A percentile compares a stretch with the other conserved stretches of the same genome.
These are phyloP conservation scores for Scenedesmus sp. DNA, from an alignment of 163 green algal species.

Conservation along the genomic window DNA sequence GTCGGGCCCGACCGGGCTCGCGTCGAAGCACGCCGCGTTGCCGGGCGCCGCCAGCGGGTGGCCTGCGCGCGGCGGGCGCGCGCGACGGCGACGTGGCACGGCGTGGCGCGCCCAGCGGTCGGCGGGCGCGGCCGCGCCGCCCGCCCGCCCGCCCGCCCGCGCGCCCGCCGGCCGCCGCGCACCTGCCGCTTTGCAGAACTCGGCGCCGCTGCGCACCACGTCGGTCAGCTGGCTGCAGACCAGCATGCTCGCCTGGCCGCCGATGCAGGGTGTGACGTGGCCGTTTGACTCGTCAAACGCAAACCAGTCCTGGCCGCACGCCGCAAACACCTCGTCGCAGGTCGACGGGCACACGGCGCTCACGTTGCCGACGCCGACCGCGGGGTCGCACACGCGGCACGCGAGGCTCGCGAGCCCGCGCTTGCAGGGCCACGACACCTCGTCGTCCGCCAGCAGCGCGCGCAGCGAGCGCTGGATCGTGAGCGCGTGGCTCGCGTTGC, in stretches of 20 bases:
- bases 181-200: slow-evolving; percentile 23
- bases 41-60: neutral
- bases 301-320: slow-evolving; percentile 39
- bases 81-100: neutral
- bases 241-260: neutral
- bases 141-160: neutral
- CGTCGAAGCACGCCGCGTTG: neutral
- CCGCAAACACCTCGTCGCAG: slow-evolving; percentile 9
- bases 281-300: slow-evolving; percentile 3
- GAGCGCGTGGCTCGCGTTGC: slow-evolving; percentile 32
- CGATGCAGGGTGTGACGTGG: slow-evolving; percentile 11
- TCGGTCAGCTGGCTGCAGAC: slow-evolving; percentile 38
- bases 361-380: slow-evolving; percentile 30
- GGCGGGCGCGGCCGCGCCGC: neutral
- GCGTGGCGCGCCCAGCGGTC: no score
- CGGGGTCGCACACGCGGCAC: slow-evolving; percentile 36
- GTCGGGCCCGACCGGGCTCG: neutral
- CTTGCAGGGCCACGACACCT: neutral
- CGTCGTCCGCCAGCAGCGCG: neutral
- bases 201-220: neutral
- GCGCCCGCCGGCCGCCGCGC: neutral
- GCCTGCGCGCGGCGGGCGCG: neutral
- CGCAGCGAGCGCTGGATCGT: neutral
- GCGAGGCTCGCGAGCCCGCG: slow-evolving; percentile 11
- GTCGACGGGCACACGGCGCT: slow-evolving; percentile 3